Evolutionary conservation across 2,329 filamentous ascomycete species (phyloP).

Genomic region (Colletotrichum filicis): DNA sequence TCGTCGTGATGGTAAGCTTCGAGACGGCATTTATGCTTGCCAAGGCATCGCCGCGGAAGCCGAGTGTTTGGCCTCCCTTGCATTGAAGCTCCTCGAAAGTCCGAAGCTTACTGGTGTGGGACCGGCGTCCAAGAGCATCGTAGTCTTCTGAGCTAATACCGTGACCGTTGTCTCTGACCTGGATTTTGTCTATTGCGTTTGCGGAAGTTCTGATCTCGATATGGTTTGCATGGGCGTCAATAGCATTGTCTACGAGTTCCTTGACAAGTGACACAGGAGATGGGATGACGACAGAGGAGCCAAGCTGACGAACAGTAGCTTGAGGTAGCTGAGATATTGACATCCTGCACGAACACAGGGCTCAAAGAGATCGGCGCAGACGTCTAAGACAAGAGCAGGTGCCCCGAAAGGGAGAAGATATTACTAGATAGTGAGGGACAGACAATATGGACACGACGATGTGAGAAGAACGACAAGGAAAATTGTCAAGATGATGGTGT

Average conservation of each 20-base stretch:
- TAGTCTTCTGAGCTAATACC: constrained; percentile 75
- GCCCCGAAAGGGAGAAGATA: neutral
- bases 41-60: constrained; percentile 81
- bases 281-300: constrained; percentile 69
- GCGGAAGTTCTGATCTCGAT: constrained; percentile 72
- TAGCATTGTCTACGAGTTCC: constrained; percentile 81
- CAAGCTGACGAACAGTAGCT: constrained; percentile 64
- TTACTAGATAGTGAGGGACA: too few species aligned
- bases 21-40: constrained; percentile 72
- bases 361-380: neutral
- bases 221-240: constrained; percentile 76
- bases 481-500: neutral
- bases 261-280: constrained; percentile 74
- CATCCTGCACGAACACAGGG: constrained; percentile 47
- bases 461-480: neutral
- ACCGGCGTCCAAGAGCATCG: constrained; percentile 69
- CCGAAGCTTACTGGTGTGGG: constrained; percentile 79
- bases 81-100: constrained; percentile 69
- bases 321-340: constrained; percentile 61
- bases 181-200: constrained; percentile 76
- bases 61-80: constrained; percentile 70
- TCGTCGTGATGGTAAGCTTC: constrained; percentile 71
- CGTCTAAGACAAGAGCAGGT: neutral
- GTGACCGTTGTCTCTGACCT: constrained; percentile 79
- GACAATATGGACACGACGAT: neutral